These are phyloP conservation scores for Colletotrichum graminicola DNA, from an alignment of 2,329 filamentous ascomycete species.

Conservation along the genomic window DNA sequence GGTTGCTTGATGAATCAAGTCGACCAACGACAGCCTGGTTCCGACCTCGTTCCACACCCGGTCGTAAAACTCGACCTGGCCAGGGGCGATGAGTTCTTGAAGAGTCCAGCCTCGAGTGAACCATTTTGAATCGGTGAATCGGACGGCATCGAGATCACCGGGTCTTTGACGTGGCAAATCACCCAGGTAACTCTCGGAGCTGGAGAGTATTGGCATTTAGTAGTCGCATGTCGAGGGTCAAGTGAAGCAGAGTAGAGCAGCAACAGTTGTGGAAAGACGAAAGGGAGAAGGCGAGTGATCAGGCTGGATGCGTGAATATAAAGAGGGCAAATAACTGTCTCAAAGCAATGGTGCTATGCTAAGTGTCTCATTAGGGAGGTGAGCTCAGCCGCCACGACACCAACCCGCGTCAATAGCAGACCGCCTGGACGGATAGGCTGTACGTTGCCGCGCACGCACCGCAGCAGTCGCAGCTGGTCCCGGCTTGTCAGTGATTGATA, in stretches of 20 bases:
- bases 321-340: not conserved
- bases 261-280: not conserved
- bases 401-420: not conserved
- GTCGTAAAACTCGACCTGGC: conserved; percentile 48
- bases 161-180: conserved; percentile 14
- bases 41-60: conserved; percentile 47
- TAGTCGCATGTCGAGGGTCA: conserved; percentile 45
- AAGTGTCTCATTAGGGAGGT: not conserved
- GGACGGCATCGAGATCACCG: conserved; percentile 10
- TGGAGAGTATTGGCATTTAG: conserved; percentile 43
- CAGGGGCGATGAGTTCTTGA: conserved; percentile 50
- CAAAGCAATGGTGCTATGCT: not conserved
- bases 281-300: not conserved
- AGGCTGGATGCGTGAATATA: not conserved
- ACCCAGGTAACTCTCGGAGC: conserved; percentile 43
- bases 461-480: not conserved
- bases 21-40: conserved; percentile 43
- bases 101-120: conserved; percentile 48
- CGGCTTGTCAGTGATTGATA: conserved; percentile 38
- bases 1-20: conserved; percentile 31
- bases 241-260: too few species aligned
- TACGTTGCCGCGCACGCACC: not conserved
- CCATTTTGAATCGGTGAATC: conserved; percentile 38
- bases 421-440: not conserved
- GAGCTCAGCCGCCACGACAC: not conserved